A percentile compares a stretch with the other conserved stretches of the same genome.
Evolutionary conservation across 805 yeast genomes (phyloP).

Genomic region (Wickerhamiella spandovensis): DNA sequence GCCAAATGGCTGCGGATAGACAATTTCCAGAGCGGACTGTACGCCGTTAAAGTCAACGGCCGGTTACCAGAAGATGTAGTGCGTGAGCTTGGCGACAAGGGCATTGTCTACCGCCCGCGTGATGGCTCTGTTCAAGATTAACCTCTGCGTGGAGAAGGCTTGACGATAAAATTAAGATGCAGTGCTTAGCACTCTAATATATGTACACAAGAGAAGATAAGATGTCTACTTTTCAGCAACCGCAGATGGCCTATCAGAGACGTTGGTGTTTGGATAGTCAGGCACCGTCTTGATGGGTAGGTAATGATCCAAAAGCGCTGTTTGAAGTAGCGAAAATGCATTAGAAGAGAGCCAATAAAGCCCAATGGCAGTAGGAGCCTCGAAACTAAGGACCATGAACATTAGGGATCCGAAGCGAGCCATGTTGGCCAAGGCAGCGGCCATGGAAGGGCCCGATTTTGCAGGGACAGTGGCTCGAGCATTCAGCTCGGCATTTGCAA

Average conservation of each 20-base stretch:
- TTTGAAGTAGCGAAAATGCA: constrained; percentile 61
- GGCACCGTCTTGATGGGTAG: constrained; percentile 48
- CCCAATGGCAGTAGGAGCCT: constrained; percentile 71
- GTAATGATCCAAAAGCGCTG: constrained; percentile 49
- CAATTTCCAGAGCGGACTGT: constrained; percentile 74
- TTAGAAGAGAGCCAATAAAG: constrained; percentile 90
- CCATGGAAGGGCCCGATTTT: constrained; percentile 21
- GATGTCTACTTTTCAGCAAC: not conserved
- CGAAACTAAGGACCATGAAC: constrained; percentile 71
- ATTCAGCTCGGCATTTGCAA: constrained; percentile 76
- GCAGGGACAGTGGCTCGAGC: constrained; percentile 36
- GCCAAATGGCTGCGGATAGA: constrained; percentile 92
- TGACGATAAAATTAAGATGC: not conserved
- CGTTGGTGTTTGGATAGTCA: constrained; percentile 9
- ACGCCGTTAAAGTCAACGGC: constrained; percentile 90
- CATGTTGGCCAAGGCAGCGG: constrained; percentile 39
- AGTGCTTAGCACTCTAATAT: not conserved
- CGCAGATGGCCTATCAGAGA: not conserved
- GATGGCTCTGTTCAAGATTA: constrained; percentile 53
- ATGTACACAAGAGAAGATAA: not conserved
- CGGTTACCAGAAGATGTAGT: constrained; percentile 78
- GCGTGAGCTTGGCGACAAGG: constrained; percentile 55
- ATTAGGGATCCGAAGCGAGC: constrained; percentile 66
- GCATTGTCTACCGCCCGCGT: constrained; percentile 82
- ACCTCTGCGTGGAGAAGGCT: not conserved